Conservation (phyloP, 345 rosid species). For the Eucalyptus guilfoylei region DNA sequence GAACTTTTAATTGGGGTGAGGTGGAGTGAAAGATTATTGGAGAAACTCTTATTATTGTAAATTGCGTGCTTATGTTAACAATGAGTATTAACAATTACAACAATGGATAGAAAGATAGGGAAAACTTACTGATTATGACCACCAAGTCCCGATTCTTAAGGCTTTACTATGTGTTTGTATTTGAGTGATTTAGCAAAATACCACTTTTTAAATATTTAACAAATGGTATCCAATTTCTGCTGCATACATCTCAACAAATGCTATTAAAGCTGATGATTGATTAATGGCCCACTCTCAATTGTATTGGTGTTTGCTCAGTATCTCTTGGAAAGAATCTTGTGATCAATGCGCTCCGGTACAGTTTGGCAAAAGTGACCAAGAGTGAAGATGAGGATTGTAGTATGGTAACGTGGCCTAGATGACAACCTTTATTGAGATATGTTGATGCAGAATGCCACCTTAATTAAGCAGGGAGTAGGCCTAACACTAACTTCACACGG, state of each 20-base stretch:
- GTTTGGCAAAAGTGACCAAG: too few relatives aligned
- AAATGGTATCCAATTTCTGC: neutral
- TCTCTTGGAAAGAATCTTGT: neutral
- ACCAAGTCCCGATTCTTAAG: neutral
- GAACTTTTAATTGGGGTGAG: neutral
- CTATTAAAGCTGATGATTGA: neutral
- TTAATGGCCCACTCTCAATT: neutral
- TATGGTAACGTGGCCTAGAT: too few relatives aligned
- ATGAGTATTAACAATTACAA: neutral
- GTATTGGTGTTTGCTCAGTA: neutral
- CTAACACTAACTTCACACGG: neutral
- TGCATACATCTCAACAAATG: neutral
- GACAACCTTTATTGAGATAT: neutral
- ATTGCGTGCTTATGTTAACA: neutral
- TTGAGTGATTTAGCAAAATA: neutral
- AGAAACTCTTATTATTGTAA: neutral
- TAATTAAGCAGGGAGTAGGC: neutral
- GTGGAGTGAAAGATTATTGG: neutral
- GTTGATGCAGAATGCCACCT: neutral
- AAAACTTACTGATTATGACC: neutral
- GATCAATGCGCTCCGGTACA: neutral
- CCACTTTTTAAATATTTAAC: neutral
- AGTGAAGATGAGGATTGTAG: too few relatives aligned
- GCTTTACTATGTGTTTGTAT: neutral
- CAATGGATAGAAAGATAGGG: neutral